Evolutionary conservation across 139 green algal species (phyloP), one percentile per base, ranked within the genome.

Genomic region (Eudorina sp.): DNA sequence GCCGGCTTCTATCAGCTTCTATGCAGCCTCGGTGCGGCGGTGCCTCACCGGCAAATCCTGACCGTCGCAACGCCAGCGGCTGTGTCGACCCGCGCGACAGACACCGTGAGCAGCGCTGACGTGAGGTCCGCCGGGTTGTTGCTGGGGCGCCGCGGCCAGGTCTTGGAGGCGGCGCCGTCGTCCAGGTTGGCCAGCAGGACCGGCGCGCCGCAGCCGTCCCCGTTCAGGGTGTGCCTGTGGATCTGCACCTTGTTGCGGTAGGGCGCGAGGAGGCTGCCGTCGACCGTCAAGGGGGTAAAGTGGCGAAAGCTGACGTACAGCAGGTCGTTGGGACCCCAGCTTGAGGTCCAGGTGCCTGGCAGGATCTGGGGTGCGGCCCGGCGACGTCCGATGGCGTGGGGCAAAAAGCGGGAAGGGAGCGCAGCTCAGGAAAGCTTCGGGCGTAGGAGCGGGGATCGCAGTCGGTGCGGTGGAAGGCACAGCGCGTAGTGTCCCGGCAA

Each of bases 211-310:
- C 74, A 82, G 46, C 45, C 46, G 27, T 66, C 7, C 14, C 11
- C 3, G 25, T 19, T 41, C 0, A 0, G 4, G 38, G 45, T 4
- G 18, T 64, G 46, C 7, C 13, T 43, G 46, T 82, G 74, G 13
- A 82, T 31, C 45, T 82, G 74, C 16, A 82, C 48, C 74, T 82
- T 82, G 74, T 82, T 82, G n/a, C 74, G 43, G 74, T 31, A 82
- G 14, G 14, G 0, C 6, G 31, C 40, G 5, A 27, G 27, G 5
- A 82, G 46, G 9, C 46, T 46, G 46, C 46, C 45, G 23, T 82
- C 74, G 14, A 7, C 29, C n/a, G 64, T 82, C 3, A 29, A 14
- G n/a, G 8, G 45, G 9, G 45, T 82, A 31, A n/a, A 34, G 23
- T 46, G 74, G 27, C 74, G 74, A 46, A 82, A 82, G 46, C 45